Percentiles rank a stretch among this genome's conserved stretches.
Conservation (phyloP, 306 rosid genomes). For the Ammopiptanthus mongolicus region DNA sequence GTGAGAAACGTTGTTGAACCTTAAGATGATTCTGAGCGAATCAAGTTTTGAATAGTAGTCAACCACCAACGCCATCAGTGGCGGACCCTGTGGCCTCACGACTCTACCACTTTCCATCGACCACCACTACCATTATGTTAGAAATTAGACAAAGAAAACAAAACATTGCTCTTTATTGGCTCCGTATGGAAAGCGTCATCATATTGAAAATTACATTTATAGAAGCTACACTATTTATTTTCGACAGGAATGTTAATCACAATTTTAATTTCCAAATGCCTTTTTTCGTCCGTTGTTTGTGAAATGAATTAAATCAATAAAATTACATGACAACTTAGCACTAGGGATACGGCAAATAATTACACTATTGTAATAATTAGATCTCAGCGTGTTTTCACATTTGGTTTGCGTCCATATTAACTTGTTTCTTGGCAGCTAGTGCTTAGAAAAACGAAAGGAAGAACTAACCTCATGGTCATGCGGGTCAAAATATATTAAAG, state of each 20-base stretch:
- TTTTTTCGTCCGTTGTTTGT: not conserved
- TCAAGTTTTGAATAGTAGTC: not conserved
- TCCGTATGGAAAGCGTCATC: not conserved
- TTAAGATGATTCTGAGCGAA: not conserved
- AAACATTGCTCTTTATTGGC: not conserved
- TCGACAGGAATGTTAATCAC: not conserved
- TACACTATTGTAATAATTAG: not conserved
- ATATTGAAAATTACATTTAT: not conserved
- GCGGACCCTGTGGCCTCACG: conserved; percentile 18
- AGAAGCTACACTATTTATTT: too few relatives aligned
- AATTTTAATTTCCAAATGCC: not conserved
- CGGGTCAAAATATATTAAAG: not conserved
- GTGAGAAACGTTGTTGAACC: conserved; percentile 1
- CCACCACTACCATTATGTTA: not conserved
- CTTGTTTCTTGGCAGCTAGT: not conserved
- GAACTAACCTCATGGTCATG: not conserved
- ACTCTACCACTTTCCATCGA: not conserved
- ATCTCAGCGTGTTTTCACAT: not conserved
- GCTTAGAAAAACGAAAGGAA: not conserved
- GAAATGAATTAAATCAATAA: not conserved
- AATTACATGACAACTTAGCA: not conserved
- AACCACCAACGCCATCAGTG: conserved; percentile 37
- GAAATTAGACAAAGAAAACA: not conserved
- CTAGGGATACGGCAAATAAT: not conserved
- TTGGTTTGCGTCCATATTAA: not conserved